Conservation (phyloP, 1,284 basidiomycete genomes). For the Agroathelia rolfsii region DNA sequence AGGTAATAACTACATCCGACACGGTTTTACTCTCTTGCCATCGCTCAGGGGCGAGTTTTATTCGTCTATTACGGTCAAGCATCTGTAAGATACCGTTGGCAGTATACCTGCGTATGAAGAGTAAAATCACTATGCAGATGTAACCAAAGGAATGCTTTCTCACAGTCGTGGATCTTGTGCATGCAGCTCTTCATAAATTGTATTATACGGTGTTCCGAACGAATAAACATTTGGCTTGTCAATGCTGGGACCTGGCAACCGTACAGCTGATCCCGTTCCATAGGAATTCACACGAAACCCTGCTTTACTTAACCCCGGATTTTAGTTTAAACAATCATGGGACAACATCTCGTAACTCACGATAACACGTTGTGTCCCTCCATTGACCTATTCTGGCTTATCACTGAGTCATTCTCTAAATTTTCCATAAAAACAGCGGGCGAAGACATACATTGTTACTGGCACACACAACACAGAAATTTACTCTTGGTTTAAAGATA, state of each 20-base stretch:
- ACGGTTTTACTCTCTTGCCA: slow-evolving; percentile 89
- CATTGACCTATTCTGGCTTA: slow-evolving; percentile 90
- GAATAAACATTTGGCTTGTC: slow-evolving; percentile 97
- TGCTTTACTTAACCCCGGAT: slow-evolving; percentile 50
- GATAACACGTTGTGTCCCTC: slow-evolving; percentile 90
- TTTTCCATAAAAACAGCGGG: slow-evolving; percentile 5
- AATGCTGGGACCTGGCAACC: slow-evolving; percentile 90
- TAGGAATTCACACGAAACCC: slow-evolving; percentile 89
- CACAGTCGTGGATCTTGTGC: slow-evolving; percentile 80
- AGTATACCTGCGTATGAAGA: slow-evolving; percentile 56
- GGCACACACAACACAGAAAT: slow-evolving; percentile 97
- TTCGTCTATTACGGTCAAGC: slow-evolving; percentile 90
- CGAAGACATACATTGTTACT: slow-evolving; percentile 76
- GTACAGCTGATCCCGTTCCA: slow-evolving; percentile 95
- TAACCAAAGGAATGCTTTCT: slow-evolving; percentile 22
- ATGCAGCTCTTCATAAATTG: slow-evolving; percentile 90
- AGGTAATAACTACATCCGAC: slow-evolving; percentile 96
- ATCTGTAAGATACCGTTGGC: slow-evolving; percentile 95
- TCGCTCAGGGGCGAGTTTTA: slow-evolving; percentile 90
- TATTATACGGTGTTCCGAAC: slow-evolving; percentile 98
- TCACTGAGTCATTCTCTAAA: slow-evolving; percentile 11
- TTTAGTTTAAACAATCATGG: slow-evolving; percentile 1
- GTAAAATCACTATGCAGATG: slow-evolving; percentile 10
- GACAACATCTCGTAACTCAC: slow-evolving; percentile 51
- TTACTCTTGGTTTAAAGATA: slow-evolving; percentile 51